Evolutionary conservation across 139 green algal genomes (phyloP).

Genomic region (Chlamydomonas incerta): DNA sequence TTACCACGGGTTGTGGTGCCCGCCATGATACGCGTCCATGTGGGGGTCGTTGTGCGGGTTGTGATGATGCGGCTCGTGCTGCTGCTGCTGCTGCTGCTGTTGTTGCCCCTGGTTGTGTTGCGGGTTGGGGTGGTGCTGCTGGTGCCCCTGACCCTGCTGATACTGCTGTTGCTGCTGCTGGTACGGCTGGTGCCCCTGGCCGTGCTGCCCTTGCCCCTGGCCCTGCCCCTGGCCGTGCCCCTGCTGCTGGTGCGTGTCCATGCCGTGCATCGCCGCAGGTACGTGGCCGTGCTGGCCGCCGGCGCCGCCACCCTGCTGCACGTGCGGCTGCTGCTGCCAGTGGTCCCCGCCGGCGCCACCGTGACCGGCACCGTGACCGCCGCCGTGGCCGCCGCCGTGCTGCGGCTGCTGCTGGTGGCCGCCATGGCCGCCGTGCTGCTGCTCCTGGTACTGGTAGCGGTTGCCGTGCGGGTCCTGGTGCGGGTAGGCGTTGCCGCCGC

Average conservation of each 20-base stretch:
- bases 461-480: neutral
- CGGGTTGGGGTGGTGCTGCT: neutral
- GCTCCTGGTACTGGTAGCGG: neutral
- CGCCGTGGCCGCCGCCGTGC: neutral
- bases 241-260: neutral
- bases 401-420: neutral
- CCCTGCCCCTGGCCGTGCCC: neutral
- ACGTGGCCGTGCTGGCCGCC: neutral
- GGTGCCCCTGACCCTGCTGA: slow-evolving; percentile 2
- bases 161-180: neutral
- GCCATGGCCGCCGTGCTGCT: neutral
- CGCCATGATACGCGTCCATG: too few relatives aligned
- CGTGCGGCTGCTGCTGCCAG: neutral
- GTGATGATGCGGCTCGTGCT: neutral
- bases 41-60: too few relatives aligned
- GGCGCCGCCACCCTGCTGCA: neutral
- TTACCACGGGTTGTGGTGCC: too few relatives aligned
- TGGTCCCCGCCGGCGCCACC: neutral
- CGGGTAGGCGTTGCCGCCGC: neutral
- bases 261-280: neutral
- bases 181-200: neutral
- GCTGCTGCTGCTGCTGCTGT: neutral
- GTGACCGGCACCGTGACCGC: too few relatives aligned
- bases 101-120: neutral
- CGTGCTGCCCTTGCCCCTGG: neutral